Evolutionary conservation across 306 rosid genomes (phyloP).

Genomic region (Quercus dentata): DNA sequence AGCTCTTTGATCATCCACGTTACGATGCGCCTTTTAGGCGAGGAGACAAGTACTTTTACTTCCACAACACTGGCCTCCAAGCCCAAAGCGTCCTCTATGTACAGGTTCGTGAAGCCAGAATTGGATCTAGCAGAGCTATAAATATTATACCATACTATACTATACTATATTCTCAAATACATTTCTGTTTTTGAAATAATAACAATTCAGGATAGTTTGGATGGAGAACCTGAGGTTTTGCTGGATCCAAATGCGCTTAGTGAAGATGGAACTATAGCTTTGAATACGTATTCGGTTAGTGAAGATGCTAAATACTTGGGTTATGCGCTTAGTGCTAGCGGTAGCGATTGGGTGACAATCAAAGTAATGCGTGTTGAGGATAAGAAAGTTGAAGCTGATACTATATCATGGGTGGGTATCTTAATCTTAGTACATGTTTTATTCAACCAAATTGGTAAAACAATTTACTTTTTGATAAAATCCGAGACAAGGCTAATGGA

Average conservation of each 20-base stretch:
- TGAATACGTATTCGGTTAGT: constrained; percentile 47
- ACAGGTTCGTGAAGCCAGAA: constrained; percentile 53
- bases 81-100: constrained; percentile 68
- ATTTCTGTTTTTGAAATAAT: neutral
- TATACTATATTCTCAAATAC: neutral
- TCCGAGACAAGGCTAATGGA: neutral
- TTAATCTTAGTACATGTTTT: neutral
- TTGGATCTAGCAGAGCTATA: neutral
- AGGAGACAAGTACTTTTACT: constrained; percentile 63
- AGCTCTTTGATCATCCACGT: constrained; percentile 87
- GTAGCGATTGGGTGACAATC: constrained; percentile 88
- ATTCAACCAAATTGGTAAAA: neutral
- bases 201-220: constrained; percentile 54
- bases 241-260: constrained; percentile 84
- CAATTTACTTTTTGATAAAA: neutral
- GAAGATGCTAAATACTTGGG: constrained; percentile 76
- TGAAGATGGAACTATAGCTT: constrained; percentile 74
- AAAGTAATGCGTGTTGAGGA: constrained; percentile 62
- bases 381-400: constrained; percentile 45
- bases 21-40: constrained; percentile 60
- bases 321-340: constrained; percentile 82
- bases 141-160: no score
- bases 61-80: constrained; percentile 89
- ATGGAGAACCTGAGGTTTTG: constrained; percentile 60
- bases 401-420: constrained; percentile 78